Base-by-base conservation (phyloP, 257 asterid genomes). In the Lithospermum erythrorhizon region DNA sequence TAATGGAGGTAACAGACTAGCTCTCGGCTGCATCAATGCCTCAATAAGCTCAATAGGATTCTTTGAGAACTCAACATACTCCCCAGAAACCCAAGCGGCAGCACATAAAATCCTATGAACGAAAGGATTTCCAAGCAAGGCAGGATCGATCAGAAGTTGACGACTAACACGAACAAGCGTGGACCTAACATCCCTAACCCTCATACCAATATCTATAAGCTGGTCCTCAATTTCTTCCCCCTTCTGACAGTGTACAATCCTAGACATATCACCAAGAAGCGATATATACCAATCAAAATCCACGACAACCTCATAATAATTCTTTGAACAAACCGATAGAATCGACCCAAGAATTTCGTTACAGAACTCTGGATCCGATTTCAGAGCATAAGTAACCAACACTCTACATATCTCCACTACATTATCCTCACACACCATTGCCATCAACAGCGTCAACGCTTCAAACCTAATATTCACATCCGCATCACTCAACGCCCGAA, bases 271-370 rank as follows among this genome's bases (percentile, higher is more conserved):
- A 65, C 94, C 95, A 37, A 88, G 93, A 79, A 82, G 85, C 9
- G 84, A 69, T 53, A 86, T 90, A 52, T 86, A 91, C 96, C 94
- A 91, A 74, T 91, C 98, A 63, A 88, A 91, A 78, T 91, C 96
- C 63, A 73, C 74, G 21, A 91, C 66, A 35, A 82, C 76, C 73
- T 83, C 98, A 62, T 91, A 91, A 22, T 79, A 76, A 75, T 88
- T 86, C 68, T 84, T 81, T 6, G 88, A 81, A 75, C 96, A 88
- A 70, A 90, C 78, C 56, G 49, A 65, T 65, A 91, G 67, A 47
- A 91, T 74, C 73, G 83, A 78, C 35, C 86, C 95, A 41, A 91
- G 65, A 62, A 88, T 84, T 77, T 91, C 98, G 69, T 91, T 86
- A 65, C 96, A 91, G 23, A 91, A 91, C 74, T 81, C 85, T 0